These are phyloP conservation scores for Adiantum capillusveneris DNA, from an alignment of 75 land plant species.

Conservation along the genomic window DNA sequence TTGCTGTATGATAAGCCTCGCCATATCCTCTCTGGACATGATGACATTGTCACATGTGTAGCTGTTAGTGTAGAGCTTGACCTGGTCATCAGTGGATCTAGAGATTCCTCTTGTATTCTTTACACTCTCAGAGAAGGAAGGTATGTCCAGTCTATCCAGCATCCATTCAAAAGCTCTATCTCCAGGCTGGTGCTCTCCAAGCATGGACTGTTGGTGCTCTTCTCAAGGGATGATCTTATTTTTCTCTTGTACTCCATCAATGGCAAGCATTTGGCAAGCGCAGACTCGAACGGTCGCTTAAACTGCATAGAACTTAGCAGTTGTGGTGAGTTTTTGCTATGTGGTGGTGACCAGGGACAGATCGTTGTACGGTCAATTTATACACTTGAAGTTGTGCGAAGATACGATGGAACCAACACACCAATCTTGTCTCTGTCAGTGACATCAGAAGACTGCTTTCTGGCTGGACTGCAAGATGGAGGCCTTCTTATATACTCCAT, in stretches of 20 bases:
- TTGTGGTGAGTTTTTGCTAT: slow-evolving; percentile 90
- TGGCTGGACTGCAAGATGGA: slow-evolving; percentile 92
- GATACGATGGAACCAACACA: slow-evolving; percentile 70
- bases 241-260: slow-evolving; percentile 77
- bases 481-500: slow-evolving; percentile 72
- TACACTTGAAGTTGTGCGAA: slow-evolving; percentile 63
- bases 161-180: slow-evolving; percentile 66
- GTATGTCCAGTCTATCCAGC: slow-evolving; percentile 79
- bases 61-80: slow-evolving; percentile 85
- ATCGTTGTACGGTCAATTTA: slow-evolving; percentile 72
- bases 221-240: slow-evolving; percentile 78
- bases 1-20: slow-evolving; percentile 65
- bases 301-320: slow-evolving; percentile 76
- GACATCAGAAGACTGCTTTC: slow-evolving; percentile 91
- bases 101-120: slow-evolving; percentile 88
- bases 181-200: slow-evolving; percentile 72
- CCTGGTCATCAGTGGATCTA: slow-evolving; percentile 92
- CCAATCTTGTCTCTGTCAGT: slow-evolving; percentile 65
- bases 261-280: slow-evolving; percentile 68
- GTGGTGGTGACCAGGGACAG: slow-evolving; percentile 96
- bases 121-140: slow-evolving; percentile 77
- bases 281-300: slow-evolving; percentile 81
- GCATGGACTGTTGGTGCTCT: slow-evolving; percentile 74
- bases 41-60: slow-evolving; percentile 89
- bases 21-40: slow-evolving; percentile 97